phyloP scores from a whole-genome alignment of 768 basidiomycete genomes.

The Tylopilus vinaceipallidus region DNA sequence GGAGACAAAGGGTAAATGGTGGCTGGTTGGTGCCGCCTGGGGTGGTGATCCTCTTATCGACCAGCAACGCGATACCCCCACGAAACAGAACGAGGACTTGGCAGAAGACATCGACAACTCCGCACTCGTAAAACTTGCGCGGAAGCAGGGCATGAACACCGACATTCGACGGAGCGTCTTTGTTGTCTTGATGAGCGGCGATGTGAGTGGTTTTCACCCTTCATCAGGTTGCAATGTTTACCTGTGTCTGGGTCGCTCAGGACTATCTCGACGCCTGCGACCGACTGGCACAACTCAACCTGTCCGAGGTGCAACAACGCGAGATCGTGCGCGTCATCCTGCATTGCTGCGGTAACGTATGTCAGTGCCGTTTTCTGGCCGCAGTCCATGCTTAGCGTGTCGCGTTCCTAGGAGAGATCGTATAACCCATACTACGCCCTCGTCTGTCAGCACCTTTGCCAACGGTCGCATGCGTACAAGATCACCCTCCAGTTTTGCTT shows the following conservation, averaged over 20 bases:
- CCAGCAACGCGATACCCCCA: conserved; percentile 40
- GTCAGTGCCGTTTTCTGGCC: conserved; percentile 19
- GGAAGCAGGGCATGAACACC: conserved; percentile 98
- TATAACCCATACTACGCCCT: conserved; percentile 98
- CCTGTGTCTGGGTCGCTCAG: conserved; percentile 42
- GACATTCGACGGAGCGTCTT: conserved; percentile 91
- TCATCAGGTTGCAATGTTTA: too few relatives aligned
- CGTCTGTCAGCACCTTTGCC: conserved; percentile 80
- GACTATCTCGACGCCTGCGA: conserved; percentile 97
- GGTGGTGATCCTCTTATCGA: conserved; percentile 87
- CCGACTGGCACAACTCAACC: conserved; percentile 75
- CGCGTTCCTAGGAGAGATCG: conserved; percentile 58
- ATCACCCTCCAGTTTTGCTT: conserved; percentile 93
- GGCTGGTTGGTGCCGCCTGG: conserved; percentile 98
- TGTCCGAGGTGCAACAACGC: conserved; percentile 88
- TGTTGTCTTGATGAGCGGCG: conserved; percentile 92
- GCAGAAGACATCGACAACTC: conserved; percentile 34
- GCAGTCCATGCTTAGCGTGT: too few relatives aligned
- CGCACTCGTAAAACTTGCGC: conserved; percentile 73
- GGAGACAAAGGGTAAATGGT: conserved; percentile 93
- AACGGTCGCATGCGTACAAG: conserved; percentile 76
- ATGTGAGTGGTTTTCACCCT: conserved; percentile 57
- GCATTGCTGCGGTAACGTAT: conserved; percentile 88
- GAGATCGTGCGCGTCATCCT: conserved; percentile 92
- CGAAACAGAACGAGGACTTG: conserved; percentile 21